Conservation (phyloP, 495 filamentous ascomycete genomes). For the Clohesyomyces aquaticus region DNA sequence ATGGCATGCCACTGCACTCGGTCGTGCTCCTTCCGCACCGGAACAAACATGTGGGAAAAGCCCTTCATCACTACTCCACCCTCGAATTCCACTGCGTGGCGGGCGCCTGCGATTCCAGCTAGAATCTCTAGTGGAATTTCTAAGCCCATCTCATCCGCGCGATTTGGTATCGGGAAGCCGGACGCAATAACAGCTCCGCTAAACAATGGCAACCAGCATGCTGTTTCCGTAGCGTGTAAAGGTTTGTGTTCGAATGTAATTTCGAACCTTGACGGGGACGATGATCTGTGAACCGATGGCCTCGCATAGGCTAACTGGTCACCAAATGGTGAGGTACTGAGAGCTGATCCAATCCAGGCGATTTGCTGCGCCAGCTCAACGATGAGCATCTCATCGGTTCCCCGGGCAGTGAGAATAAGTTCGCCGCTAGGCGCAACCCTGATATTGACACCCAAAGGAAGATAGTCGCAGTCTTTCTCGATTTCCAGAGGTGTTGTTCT, state of each 20-base stretch:
- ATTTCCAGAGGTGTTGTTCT: too few relatives aligned
- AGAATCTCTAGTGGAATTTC: conserved; percentile 37
- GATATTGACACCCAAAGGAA: conserved; percentile 1
- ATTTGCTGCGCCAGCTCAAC: conserved; percentile 31
- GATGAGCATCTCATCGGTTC: background rate
- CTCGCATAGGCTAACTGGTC: conserved; percentile 29
- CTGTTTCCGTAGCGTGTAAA: conserved; percentile 10
- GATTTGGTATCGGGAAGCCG: conserved; percentile 33
- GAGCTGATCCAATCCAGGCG: conserved; percentile 36
- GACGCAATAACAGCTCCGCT: conserved; percentile 35
- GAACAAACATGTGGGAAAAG: conserved; percentile 39
- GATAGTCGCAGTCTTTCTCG: too few relatives aligned
- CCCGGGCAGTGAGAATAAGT: conserved; percentile 2
- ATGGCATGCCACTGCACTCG: conserved; percentile 43
- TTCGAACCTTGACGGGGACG: background rate
- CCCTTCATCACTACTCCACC: conserved; percentile 41
- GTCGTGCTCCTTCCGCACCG: conserved; percentile 17
- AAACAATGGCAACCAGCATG: conserved; percentile 40
- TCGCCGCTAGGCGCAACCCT: background rate
- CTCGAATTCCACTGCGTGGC: conserved; percentile 36
- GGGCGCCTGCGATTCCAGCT: conserved; percentile 36
- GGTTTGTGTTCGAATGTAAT: conserved; percentile 4
- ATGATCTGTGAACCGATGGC: background rate
- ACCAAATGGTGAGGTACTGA: conserved; percentile 28
- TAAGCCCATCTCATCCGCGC: conserved; percentile 34